Conservation (phyloP, 1,284 basidiomycete genomes). For the Puccinia hordei region DNA sequence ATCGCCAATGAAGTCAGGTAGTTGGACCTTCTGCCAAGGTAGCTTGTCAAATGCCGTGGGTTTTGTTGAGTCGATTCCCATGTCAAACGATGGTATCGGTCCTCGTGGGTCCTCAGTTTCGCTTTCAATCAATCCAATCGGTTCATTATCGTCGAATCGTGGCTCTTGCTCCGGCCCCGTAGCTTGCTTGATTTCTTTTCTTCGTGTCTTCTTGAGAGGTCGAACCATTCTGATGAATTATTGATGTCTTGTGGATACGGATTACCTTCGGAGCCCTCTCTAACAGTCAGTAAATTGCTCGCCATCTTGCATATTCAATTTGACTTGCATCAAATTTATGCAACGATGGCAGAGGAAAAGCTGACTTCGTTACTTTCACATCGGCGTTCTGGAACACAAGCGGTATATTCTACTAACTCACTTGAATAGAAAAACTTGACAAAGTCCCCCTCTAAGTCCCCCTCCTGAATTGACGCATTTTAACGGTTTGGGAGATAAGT, state of each 20-base stretch:
- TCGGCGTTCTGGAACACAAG: too few relatives aligned
- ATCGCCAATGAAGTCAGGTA: slow-evolving; percentile 42
- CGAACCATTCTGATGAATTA: slow-evolving; percentile 1
- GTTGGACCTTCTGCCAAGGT: slow-evolving; percentile 45
- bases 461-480: too few relatives aligned
- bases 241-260: not conserved
- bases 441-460: too few relatives aligned
- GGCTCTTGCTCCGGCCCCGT: slow-evolving; percentile 14
- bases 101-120: not conserved
- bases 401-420: too few relatives aligned
- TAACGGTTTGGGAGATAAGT: too few relatives aligned
- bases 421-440: too few relatives aligned
- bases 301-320: not conserved
- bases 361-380: too few relatives aligned
- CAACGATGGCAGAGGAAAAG: too few relatives aligned
- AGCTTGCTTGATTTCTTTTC: not conserved
- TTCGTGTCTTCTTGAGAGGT: not conserved
- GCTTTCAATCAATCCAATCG: slow-evolving; percentile 13
- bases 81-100: slow-evolving; percentile 23
- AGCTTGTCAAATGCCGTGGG: slow-evolving; percentile 50
- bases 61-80: slow-evolving; percentile 45
- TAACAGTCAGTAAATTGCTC: too few relatives aligned
- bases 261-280: not conserved
- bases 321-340: not conserved
- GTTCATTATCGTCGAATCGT: slow-evolving; percentile 31